Conservation (phyloP, 306 rosid species). For the Luffa acutangula region DNA sequence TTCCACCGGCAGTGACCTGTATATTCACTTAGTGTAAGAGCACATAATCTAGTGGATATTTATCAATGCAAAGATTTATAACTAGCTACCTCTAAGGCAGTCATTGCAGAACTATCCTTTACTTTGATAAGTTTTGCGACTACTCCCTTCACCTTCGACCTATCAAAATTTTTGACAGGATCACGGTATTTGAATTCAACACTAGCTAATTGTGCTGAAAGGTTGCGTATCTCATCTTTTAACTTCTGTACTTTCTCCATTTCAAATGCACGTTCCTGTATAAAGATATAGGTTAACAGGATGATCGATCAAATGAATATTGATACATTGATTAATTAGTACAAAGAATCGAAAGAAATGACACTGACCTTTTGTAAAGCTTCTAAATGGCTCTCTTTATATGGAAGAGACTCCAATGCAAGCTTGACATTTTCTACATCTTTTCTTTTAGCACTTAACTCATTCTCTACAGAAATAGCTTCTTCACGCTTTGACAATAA, state of each 20-base stretch:
- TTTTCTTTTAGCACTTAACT: slow-evolving; percentile 42
- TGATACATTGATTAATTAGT: slow-evolving; percentile 10
- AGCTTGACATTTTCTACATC: slow-evolving; percentile 53
- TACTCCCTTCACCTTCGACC: slow-evolving; percentile 93
- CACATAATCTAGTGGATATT: slow-evolving; percentile 1
- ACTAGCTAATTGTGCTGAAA: slow-evolving; percentile 63
- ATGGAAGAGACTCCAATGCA: slow-evolving; percentile 59
- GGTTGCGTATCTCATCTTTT: slow-evolving; percentile 73
- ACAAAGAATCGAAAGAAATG: slow-evolving; percentile 15
- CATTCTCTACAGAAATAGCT: slow-evolving; percentile 72
- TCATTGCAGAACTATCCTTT: slow-evolving; percentile 67
- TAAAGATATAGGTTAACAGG: slow-evolving; percentile 10
- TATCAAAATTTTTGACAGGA: slow-evolving; percentile 72
- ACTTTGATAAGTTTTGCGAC: slow-evolving; percentile 90
- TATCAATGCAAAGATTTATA: background rate
- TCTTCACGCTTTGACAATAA: slow-evolving; percentile 74
- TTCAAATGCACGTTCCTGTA: slow-evolving; percentile 71
- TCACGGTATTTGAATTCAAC: slow-evolving; percentile 71
- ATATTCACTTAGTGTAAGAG: slow-evolving; percentile 9
- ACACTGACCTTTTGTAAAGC: slow-evolving; percentile 60
- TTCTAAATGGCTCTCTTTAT: slow-evolving; percentile 78
- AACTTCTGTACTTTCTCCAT: slow-evolving; percentile 57
- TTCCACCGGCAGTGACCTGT: slow-evolving; percentile 96
- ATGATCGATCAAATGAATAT: slow-evolving; percentile 7
- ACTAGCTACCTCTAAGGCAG: slow-evolving; percentile 81